A percentile compares a stretch with the other conserved stretches of the same genome.
These are phyloP conservation scores for Mrakiaceae sp. DNA, from an alignment of 1,284 basidiomycete genomes.

Conservation along the genomic window DNA sequence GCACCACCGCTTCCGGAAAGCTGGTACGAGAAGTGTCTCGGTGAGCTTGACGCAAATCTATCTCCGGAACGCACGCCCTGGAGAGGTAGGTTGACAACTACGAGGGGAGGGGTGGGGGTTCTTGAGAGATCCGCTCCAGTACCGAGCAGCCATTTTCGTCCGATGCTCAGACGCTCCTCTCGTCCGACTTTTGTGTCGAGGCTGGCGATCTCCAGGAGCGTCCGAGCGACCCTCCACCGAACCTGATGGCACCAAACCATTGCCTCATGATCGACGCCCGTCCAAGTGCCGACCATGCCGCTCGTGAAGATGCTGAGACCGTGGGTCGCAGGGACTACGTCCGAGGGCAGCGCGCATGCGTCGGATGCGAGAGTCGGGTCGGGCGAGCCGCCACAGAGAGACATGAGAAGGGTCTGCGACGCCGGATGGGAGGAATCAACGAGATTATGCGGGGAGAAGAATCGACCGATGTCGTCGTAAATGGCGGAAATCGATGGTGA, in stretches of 20 bases:
- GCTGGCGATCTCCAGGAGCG: slow-evolving; percentile 55
- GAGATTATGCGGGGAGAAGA: slow-evolving; percentile 34
- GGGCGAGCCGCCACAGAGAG: slow-evolving; percentile 81
- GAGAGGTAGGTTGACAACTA: no score
- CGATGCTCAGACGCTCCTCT: background rate
- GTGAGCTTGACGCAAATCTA: no score
- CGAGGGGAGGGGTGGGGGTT: no score
- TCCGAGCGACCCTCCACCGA: slow-evolving; percentile 71
- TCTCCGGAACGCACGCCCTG: no score
- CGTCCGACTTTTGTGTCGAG: background rate
- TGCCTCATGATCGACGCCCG: slow-evolving; percentile 86
- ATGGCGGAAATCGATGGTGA: slow-evolving; percentile 56
- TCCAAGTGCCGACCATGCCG: slow-evolving; percentile 80
- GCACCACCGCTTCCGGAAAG: no score
- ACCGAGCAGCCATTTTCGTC: slow-evolving; percentile 1
- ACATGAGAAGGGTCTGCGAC: slow-evolving; percentile 51
- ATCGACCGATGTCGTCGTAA: slow-evolving; percentile 42
- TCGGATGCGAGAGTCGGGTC: slow-evolving; percentile 92
- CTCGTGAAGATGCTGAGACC: slow-evolving; percentile 74
- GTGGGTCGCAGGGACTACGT: slow-evolving; percentile 31
- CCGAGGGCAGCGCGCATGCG: slow-evolving; percentile 55
- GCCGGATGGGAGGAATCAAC: slow-evolving; percentile 36
- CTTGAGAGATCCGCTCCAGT: background rate
- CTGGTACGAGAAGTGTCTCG: no score
- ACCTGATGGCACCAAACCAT: slow-evolving; percentile 99